phyloP scores from a whole-genome alignment of 2,329 filamentous ascomycete species.

The Dothistroma septosporum region DNA sequence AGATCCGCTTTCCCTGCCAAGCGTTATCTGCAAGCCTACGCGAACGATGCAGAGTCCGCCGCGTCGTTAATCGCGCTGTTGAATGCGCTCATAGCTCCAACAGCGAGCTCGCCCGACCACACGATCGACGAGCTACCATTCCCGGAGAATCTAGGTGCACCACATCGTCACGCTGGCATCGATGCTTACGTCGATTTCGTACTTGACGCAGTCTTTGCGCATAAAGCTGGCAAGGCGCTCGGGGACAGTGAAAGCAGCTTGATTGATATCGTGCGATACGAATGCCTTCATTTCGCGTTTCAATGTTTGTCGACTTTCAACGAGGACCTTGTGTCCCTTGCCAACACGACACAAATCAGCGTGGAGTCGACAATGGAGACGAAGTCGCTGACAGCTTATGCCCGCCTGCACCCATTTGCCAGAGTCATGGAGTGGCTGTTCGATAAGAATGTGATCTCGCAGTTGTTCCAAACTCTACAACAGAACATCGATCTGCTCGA shows the following conservation, averaged over 20 bases:
- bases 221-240: constrained; percentile 54
- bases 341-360: constrained; percentile 69
- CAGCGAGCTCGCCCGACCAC: constrained; percentile 56
- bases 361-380: constrained; percentile 72
- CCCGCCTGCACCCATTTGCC: constrained; percentile 84
- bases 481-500: constrained; percentile 70
- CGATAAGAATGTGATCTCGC: constrained; percentile 79
- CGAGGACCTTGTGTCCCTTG: constrained; percentile 82
- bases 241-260: constrained; percentile 61
- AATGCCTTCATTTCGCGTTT: constrained; percentile 78
- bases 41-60: constrained; percentile 38
- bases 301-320: constrained; percentile 84
- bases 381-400: constrained; percentile 72
- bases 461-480: constrained; percentile 73
- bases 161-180: constrained; percentile 77
- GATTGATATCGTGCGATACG: constrained; percentile 61
- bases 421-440: constrained; percentile 98
- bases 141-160: constrained; percentile 75
- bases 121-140: constrained; percentile 73
- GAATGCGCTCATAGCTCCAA: constrained; percentile 65
- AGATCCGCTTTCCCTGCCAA: constrained; percentile 24
- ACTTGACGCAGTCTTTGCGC: constrained; percentile 62
- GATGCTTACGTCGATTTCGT: constrained; percentile 92
- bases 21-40: constrained; percentile 31
- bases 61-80: constrained; percentile 79